Percentiles rank a stretch among this genome's conserved stretches.
phyloP scores from a whole-genome alignment of 139 green algal genomes.

The Pseudopediastrum boryanum region DNA sequence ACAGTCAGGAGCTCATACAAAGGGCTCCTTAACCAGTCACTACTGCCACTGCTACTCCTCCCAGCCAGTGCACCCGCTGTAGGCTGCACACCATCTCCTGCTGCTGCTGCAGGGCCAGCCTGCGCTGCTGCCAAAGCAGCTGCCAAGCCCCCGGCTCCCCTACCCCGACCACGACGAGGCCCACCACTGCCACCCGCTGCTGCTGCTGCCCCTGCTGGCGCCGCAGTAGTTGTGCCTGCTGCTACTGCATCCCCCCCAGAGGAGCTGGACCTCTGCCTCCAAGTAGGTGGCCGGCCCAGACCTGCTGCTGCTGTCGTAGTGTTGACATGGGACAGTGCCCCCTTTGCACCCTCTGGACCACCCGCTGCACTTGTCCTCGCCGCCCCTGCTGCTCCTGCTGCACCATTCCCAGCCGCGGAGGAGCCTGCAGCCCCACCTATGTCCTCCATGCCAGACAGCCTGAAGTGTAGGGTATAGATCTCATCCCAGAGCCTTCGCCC shows the following conservation, averaged over 20 bases:
- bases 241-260: background rate
- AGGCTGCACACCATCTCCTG: too few species aligned
- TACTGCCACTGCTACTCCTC: conserved; percentile 24
- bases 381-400: conserved; percentile 2
- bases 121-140: too few species aligned
- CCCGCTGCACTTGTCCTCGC: conserved; percentile 11
- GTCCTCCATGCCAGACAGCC: conserved; percentile 3
- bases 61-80: background rate
- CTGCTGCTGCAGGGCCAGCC: too few species aligned
- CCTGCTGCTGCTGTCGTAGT: background rate
- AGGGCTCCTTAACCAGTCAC: background rate
- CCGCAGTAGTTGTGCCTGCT: background rate
- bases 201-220: conserved; percentile 6
- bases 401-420: background rate
- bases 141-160: too few species aligned
- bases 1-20: conserved; percentile 61
- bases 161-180: too few species aligned
- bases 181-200: background rate
- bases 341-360: too few species aligned
- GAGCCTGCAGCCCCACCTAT: conserved; percentile 6
- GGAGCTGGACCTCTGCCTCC: too few species aligned
- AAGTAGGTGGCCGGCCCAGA: too few species aligned
- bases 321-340: too few species aligned
- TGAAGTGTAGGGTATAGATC: conserved; percentile 88
- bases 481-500: conserved; percentile 80